Conservation (phyloP, 495 filamentous ascomycete species). For the Penicillium paxilli region DNA sequence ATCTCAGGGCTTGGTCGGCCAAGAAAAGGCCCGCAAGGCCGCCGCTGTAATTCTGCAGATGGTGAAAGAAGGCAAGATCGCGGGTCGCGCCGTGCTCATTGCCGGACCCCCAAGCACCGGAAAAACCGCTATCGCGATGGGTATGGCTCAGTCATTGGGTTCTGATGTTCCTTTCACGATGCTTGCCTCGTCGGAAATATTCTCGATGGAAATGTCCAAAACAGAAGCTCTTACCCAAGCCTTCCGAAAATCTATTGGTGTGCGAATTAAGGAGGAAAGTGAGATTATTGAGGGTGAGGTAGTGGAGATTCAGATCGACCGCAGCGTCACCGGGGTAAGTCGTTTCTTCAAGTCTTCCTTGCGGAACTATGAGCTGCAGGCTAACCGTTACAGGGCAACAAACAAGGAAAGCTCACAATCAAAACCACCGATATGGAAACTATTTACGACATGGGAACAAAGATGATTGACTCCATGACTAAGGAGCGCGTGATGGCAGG, state of each 20-base stretch:
- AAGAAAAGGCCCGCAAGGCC: conserved; percentile 93
- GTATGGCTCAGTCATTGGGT: conserved; percentile 94
- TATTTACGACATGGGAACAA: conserved; percentile 97
- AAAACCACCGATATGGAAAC: conserved; percentile 99
- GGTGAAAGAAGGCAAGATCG: conserved; percentile 98
- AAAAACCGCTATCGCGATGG: conserved; percentile 98
- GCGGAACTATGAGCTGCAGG: background rate
- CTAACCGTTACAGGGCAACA: conserved; percentile 62
- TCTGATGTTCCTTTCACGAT: conserved; percentile 95
- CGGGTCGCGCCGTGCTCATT: conserved; percentile 90
- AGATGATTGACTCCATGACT: conserved; percentile 99
- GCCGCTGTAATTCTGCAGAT: conserved; percentile 95
- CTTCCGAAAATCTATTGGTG: conserved; percentile 95
- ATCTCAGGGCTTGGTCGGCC: conserved; percentile 97
- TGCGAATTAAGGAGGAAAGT: conserved; percentile 95
- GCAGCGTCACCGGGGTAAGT: conserved; percentile 84
- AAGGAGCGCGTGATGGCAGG: conserved; percentile 98
- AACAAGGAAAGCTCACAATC: conserved; percentile 98
- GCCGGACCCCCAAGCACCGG: conserved; percentile 96
- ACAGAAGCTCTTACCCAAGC: conserved; percentile 97
- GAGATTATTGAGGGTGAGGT: conserved; percentile 99
- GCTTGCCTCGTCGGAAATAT: conserved; percentile 93
- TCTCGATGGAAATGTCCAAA: conserved; percentile 98
- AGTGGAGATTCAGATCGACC: conserved; percentile 98
- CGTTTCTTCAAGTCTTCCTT: background rate